Base-by-base conservation (phyloP, 2,329 filamentous ascomycete species). In the Stagonosporopsis vannaccii region DNA sequence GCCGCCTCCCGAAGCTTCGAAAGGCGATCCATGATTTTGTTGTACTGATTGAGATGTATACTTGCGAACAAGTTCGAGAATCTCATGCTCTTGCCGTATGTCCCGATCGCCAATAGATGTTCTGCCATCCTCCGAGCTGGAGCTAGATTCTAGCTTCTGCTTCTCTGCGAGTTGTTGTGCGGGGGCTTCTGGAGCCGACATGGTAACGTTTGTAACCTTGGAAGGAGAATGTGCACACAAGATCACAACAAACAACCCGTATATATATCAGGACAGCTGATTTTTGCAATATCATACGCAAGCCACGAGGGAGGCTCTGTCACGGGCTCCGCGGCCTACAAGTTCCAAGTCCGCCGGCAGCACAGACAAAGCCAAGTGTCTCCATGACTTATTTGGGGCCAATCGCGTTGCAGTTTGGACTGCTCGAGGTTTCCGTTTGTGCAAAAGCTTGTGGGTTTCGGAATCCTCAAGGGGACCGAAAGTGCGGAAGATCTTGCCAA, bases 21-120 rank as follows among this genome's bases (percentile, higher is more conserved):
- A 74, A 0, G 70, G 70, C 13, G 72, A 73, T 51, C 61, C 62
- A 23, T 71, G 66, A 22, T 75, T 65, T 2, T 74, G 65, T 50
- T 69, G 77, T 11, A 65, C 70, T 6, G 76, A 78, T 22, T 72
- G 63, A 28, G 68, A 65, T 7, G 77, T 79, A 30, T 78, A 70
- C 13, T 69, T 72, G 52, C 75, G 72, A 13, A 77, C 79, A n/a
- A 81, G 74, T 9, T 62, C 56, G 19, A 51, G 44, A 1, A 72
- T 51, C 36, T 62, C 61, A 2, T 46, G 26, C 17, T 68, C 60
- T 9, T 58, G 60, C 15, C 63, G 45, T 37, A 54, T 13, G 6
- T 66, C 51, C 15, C 48, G 30, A 15, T 60, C 40, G 6, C 15
- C 23, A 6, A 51, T 23, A 9, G 55, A 33, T 13, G 35, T 32